Evolutionary conservation across 306 rosid genomes (phyloP), one percentile per base, ranked within the genome.

Genomic region (Pyrus bretschneideri): DNA sequence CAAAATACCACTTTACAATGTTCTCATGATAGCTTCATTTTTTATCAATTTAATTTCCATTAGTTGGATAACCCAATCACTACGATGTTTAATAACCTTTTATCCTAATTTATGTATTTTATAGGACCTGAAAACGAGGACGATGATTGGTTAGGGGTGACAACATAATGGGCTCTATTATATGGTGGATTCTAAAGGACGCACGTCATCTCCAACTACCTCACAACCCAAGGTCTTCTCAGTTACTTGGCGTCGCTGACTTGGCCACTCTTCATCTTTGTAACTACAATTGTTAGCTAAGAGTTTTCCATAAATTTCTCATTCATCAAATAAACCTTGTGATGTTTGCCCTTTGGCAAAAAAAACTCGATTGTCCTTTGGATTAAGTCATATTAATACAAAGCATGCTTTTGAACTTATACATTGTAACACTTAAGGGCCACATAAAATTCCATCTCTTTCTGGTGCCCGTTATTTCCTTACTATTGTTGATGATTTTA

Each of bases 401-500:
- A 4, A 3, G 14, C 4, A 22, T 6, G n/a, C 58, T 15, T 77
- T 77, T 68, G 59, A 68, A 13, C 44, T 77, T 12, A 40, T 55
- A 25, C 68, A 77, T 69, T 68, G 74, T 9, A 61, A 68, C 25
- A 58, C 69, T 57, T 58, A 33, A 45, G 69, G 80, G 2, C 75
- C 75, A 2, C 42, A 68, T 69, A 18, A n/a, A 25, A 11, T 51
- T 38, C 1, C 3, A 2, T 33, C 80, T 31, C 29, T 8, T 77
- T 55, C 2, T 11, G 30, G 69, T 33, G n/a, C 33, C 2, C 31
- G 38, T 33, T 77, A 21, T 69, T 77, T 77, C 22, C 49, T 68
- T 2, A 67, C 74, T 11, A 57, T 77, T 77, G 69, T 77, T 19
- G 62, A 68, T 77, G 65, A 76, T 51, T 63, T 64, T 40, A 18